Percentiles rank a stretch among this genome's conserved stretches.
These are phyloP conservation scores for Primulina eburnea DNA, from an alignment of 257 asterid species.

Conservation along the genomic window DNA sequence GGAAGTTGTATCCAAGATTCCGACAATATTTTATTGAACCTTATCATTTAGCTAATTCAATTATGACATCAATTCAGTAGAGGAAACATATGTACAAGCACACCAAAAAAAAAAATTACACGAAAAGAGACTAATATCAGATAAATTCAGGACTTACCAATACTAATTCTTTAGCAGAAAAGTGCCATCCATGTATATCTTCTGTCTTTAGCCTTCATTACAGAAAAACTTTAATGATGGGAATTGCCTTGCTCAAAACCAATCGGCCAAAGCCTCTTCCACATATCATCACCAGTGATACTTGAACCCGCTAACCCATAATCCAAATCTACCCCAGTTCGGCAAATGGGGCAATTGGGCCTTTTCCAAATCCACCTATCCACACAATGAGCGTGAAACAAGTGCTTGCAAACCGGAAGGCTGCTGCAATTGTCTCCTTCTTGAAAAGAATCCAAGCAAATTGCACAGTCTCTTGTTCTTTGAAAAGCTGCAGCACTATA, in stretches of 20 bases:
- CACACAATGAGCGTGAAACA: conserved; percentile 70
- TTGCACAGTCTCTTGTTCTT: conserved; percentile 55
- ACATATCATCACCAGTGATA: conserved; percentile 43
- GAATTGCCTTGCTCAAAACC: conserved; percentile 39
- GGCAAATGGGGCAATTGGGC: conserved; percentile 80
- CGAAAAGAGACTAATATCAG: too few species aligned
- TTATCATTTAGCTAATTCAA: too few species aligned
- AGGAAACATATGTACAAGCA: too few species aligned
- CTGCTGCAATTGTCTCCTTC: conserved; percentile 62
- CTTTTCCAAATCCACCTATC: conserved; percentile 70
- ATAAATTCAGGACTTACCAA: too few species aligned
- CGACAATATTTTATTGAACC: too few species aligned
- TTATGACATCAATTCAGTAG: too few species aligned
- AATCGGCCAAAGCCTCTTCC: conserved; percentile 65
- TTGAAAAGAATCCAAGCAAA: conserved; percentile 65
- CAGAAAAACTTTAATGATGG: background rate
- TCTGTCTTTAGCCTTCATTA: background rate
- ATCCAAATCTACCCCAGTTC: conserved; percentile 54
- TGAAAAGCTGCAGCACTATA: conserved; percentile 35
- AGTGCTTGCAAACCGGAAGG: conserved; percentile 63
- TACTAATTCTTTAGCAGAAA: too few species aligned
- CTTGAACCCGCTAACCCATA: conserved; percentile 27
- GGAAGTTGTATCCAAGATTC: too few species aligned
- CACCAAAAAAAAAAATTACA: too few species aligned
- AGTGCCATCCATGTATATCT: too few species aligned